Conservation (phyloP, 1,284 basidiomycete species). For the Inonotus hispidus region DNA sequence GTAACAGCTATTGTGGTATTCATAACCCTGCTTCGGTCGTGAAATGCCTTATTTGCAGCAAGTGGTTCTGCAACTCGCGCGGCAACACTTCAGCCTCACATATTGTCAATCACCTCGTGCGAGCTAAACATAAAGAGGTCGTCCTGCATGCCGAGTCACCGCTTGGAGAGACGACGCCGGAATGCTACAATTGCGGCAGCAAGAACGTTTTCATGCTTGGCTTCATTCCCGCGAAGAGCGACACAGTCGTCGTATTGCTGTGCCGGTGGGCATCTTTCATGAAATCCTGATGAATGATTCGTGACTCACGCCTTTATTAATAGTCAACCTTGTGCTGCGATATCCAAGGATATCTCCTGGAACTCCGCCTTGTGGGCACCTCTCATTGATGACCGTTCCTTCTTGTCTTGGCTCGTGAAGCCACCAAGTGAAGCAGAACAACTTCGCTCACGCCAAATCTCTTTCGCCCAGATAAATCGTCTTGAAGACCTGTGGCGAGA, state of each 20-base stretch:
- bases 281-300: neutral
- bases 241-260: conserved; percentile 97
- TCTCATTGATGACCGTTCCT: conserved; percentile 96
- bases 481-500: conserved; percentile 99
- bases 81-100: conserved; percentile 98
- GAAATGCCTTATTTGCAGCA: conserved; percentile 92
- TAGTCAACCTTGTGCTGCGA: conserved; percentile 95
- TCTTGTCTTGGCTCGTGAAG: conserved; percentile 98
- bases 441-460: conserved; percentile 91
- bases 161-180: conserved; percentile 94
- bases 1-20: conserved; percentile 91
- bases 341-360: conserved; percentile 98
- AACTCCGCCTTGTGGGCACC: conserved; percentile 98
- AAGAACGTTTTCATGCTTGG: conserved; percentile 99
- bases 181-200: conserved; percentile 99
- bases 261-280: conserved; percentile 65
- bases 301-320: conserved; percentile 3
- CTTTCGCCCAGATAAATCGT: conserved; percentile 94
- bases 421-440: conserved; percentile 95
- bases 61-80: conserved; percentile 99
- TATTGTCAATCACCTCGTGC: conserved; percentile 98
- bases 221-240: conserved; percentile 98
- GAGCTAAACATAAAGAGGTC: conserved; percentile 99
- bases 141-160: conserved; percentile 93
- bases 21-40: conserved; percentile 97